A percentile compares a stretch with the other conserved stretches of the same genome.
phyloP scores from a whole-genome alignment of 164 flowering plant species.

The Stephania yunnanensis region DNA sequence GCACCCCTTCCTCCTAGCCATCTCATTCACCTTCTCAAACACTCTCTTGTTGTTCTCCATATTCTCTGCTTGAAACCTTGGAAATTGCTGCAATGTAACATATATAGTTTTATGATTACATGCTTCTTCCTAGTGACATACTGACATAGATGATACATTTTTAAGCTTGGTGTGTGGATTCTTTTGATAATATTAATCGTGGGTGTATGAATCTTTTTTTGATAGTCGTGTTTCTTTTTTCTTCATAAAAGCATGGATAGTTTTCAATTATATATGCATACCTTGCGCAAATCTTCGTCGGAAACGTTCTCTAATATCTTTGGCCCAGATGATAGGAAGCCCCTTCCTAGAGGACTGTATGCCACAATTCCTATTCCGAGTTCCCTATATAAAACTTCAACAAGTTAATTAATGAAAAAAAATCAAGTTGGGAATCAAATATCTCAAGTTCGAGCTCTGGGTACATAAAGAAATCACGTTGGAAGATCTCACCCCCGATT shows the following conservation, averaged over 20 bases:
- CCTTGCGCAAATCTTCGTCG: slow-evolving; percentile 13
- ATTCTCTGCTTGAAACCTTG: slow-evolving; percentile 37
- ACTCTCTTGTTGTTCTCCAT: slow-evolving; percentile 27
- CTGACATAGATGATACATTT: too few species aligned
- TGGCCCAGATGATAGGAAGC: slow-evolving; percentile 21
- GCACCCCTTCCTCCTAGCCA: slow-evolving; percentile 32
- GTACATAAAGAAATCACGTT: too few species aligned
- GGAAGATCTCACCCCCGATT: too few species aligned
- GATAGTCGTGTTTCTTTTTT: too few species aligned
- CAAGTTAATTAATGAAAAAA: background rate
- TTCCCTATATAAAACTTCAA: slow-evolving; percentile 16
- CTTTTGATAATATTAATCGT: too few species aligned
- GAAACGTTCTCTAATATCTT: slow-evolving; percentile 10
- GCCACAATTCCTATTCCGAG: slow-evolving; percentile 41
- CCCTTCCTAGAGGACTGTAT: slow-evolving; percentile 37
- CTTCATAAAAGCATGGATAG: too few species aligned
- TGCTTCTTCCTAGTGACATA: too few species aligned
- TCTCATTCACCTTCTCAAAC: slow-evolving; percentile 27
- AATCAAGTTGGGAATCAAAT: too few species aligned
- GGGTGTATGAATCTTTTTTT: too few species aligned
- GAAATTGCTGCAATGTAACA: slow-evolving; percentile 5
- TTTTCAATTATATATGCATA: background rate
- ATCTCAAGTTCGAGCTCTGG: too few species aligned
- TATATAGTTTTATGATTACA: too few species aligned
- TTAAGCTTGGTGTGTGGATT: too few species aligned